Percentiles rank a stretch among this genome's conserved stretches.
Conservation (phyloP, 2,329 filamentous ascomycete species). For the Arthroderma uncinatum region DNA sequence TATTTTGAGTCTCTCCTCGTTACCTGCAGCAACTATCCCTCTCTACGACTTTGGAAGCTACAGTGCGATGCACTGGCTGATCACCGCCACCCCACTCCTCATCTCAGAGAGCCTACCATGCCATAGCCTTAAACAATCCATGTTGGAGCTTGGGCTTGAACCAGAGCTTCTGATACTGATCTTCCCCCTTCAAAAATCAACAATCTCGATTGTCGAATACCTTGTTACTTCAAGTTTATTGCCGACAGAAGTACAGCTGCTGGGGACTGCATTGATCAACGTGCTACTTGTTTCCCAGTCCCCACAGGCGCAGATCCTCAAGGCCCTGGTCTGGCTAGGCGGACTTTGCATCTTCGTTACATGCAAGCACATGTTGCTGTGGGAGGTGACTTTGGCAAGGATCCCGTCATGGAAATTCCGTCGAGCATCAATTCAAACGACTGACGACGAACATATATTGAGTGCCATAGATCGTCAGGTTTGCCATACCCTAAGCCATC, state of each 20-base stretch:
- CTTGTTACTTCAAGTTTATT: conserved; percentile 83
- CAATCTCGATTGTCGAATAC: conserved; percentile 62
- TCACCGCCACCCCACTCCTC: conserved; percentile 60
- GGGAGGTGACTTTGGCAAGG: conserved; percentile 74
- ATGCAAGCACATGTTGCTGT: conserved; percentile 63
- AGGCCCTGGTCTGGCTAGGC: conserved; percentile 75
- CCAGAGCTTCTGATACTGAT: conserved; percentile 53
- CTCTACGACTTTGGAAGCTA: conserved; percentile 48
- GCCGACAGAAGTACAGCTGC: conserved; percentile 73
- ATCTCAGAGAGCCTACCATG: conserved; percentile 33
- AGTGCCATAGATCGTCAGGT: conserved; percentile 35
- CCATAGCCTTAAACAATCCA: conserved; percentile 15
- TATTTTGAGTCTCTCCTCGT: conserved; percentile 64
- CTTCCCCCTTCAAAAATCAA: conserved; percentile 71
- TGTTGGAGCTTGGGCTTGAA: conserved; percentile 33
- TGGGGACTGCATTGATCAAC: conserved; percentile 74
- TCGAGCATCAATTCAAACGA: conserved; percentile 36
- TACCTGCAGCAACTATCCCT: conserved; percentile 64
- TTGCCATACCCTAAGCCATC: conserved; percentile 39
- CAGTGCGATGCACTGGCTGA: conserved; percentile 64
- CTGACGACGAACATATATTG: conserved; percentile 27
- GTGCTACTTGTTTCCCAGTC: conserved; percentile 65
- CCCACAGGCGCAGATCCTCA: conserved; percentile 74
- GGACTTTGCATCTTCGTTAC: conserved; percentile 63
- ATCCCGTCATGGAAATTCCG: conserved; percentile 87